A percentile compares a stretch with the other conserved stretches of the same genome.
Evolutionary conservation across 208 protist species (phyloP).

Genomic region (Kentomonas sorsogonicus): DNA sequence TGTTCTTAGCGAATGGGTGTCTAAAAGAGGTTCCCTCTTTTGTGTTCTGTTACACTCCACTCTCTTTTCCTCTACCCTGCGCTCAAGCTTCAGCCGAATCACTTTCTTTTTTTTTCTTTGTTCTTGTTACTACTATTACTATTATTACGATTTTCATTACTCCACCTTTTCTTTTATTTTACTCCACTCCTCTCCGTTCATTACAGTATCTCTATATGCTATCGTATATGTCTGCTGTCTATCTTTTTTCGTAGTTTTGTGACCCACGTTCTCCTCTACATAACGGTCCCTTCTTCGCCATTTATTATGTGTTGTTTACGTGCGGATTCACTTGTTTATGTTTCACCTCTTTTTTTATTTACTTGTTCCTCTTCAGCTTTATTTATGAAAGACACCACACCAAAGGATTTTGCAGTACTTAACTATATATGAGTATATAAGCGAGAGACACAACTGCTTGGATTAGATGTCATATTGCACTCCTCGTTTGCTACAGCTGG

Average conservation of each 20-base stretch:
- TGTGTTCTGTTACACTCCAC: no score
- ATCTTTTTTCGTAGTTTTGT: not conserved
- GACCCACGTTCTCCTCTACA: no score
- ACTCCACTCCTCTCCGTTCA: not conserved
- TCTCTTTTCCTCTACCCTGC: not conserved
- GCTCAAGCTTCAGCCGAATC: not conserved
- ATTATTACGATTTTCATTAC: not conserved
- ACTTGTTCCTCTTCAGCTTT: not conserved
- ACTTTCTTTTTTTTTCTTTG: not conserved
- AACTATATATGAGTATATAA: no score
- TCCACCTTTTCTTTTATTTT: not conserved
- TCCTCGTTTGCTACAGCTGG: no score
- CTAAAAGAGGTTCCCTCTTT: not conserved
- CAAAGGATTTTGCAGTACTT: no score
- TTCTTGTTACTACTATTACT: not conserved
- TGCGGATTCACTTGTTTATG: not conserved
- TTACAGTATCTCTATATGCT: no score
- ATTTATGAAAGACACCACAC: not conserved
- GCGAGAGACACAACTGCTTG: not conserved
- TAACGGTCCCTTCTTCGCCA: not conserved
- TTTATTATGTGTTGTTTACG: constrained; percentile 7
- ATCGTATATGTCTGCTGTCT: not conserved
- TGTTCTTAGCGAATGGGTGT: not conserved
- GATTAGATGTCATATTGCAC: not conserved
- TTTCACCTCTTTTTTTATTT: constrained; percentile 4